Base-by-base conservation (phyloP, 441 rosid genomes). In the Syzygium syzygioides region DNA sequence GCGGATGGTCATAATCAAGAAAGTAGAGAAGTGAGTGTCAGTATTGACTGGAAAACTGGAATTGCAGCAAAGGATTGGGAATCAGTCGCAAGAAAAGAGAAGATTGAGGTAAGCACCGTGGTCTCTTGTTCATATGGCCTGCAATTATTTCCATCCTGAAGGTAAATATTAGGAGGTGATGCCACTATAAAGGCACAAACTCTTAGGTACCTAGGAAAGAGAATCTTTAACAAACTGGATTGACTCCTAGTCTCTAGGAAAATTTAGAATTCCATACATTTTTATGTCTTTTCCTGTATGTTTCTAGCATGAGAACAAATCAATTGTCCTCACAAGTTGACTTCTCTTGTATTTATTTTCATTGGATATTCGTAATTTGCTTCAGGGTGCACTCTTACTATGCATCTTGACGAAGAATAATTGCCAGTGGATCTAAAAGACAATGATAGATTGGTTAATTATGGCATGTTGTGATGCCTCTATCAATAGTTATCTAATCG, bases 31-130 rank as follows among this genome's bases (percentile, higher is more conserved):
- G 54, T 53, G 12, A 89, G 79, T 52, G 88, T 89, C 83, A 86
- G 18, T 86, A 86, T 89, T 62, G 90, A 89, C 5, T 89, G 88
- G 90, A 86, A 86, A 79, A 79, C 71, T 76, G 90, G 90, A 59
- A 89, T 89, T 59, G 90, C 90, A 0, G 86, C 90, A 3, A 89
- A 89, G 55, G 90, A 89, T 79, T 89, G 90, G 90, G 90, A 89
- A 30, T 89, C 90, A 71, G 87, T 89, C 79, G 90, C 90, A 54
- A 66, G 25, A 25, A 89, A 89, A 53, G 86, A 89, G 86, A 89
- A 89, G 56, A 86, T 89, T 62, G 90, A 89, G 88, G 90, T 89
- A 18, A 79, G 86, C 37, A 28, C 80, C 41, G 15, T 76, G 3
- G 83, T 76, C 23, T 76, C 83, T 76, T 23, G 9, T 76, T 37